Conservation (phyloP, 2,329 filamentous ascomycete genomes). For the Xylaria sp. region DNA sequence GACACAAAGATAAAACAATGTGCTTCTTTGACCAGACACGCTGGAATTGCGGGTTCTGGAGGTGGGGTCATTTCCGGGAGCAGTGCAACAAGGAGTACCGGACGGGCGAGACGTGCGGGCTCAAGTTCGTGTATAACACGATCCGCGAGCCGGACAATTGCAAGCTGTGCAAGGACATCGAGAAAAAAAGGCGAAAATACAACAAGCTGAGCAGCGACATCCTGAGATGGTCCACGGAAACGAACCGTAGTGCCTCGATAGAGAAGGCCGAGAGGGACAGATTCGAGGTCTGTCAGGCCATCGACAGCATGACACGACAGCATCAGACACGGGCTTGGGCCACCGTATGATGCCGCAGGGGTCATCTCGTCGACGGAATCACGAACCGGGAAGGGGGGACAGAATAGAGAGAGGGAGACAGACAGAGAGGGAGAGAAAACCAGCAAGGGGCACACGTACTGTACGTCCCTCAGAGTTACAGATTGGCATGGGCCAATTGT, state of each 20-base stretch:
- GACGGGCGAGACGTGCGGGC: conserved; percentile 91
- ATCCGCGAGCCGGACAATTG: conserved; percentile 60
- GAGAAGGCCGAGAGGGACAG: conserved; percentile 67
- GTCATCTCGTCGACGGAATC: background rate
- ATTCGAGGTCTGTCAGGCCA: conserved; percentile 56
- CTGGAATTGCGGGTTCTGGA: conserved; percentile 84
- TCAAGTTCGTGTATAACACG: conserved; percentile 80
- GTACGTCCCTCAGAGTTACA: conserved; percentile 12
- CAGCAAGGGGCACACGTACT: conserved; percentile 1
- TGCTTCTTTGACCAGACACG: conserved; percentile 92
- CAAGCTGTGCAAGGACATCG: conserved; percentile 82
- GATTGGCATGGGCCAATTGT: conserved; percentile 13
- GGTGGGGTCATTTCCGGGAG: conserved; percentile 88
- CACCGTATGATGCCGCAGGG: conserved; percentile 28
- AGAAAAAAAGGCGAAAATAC: conserved; percentile 73
- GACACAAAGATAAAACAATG: conserved; percentile 48
- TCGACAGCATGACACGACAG: conserved; percentile 41
- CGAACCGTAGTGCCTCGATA: conserved; percentile 68
- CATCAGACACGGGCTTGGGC: conserved; percentile 39
- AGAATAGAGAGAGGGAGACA: background rate
- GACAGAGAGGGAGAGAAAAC: background rate
- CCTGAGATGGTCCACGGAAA: conserved; percentile 70
- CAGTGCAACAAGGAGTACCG: conserved; percentile 94
- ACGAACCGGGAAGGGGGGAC: conserved; percentile 4
- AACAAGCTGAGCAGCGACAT: conserved; percentile 71